phyloP scores from a whole-genome alignment of 148 eudicot genomes.

The Polygonum maritimum region DNA sequence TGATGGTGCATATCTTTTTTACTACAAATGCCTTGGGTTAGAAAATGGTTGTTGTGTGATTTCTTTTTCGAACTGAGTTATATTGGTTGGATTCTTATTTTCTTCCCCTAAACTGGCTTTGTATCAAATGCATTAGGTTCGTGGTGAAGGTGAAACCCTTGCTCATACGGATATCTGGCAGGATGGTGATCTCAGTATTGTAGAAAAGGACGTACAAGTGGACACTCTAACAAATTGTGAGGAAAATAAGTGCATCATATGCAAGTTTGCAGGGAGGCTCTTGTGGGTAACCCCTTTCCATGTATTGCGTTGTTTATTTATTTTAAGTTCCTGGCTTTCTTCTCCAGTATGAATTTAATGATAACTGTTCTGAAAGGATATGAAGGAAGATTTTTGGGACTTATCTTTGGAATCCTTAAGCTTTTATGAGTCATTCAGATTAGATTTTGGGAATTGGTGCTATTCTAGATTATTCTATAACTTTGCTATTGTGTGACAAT shows the following conservation, averaged over 20 bases:
- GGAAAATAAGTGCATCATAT: constrained; percentile 19
- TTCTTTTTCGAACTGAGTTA: not conserved
- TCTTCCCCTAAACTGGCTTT: not conserved
- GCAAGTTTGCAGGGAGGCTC: constrained; percentile 40
- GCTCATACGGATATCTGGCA: constrained; percentile 7
- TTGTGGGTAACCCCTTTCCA: constrained; percentile 36
- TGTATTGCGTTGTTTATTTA: not conserved
- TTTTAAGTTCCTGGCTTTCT: not conserved
- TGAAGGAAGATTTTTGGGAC: not conserved
- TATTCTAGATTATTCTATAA: not conserved
- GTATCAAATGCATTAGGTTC: not conserved
- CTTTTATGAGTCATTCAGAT: not conserved
- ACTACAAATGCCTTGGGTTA: not conserved
- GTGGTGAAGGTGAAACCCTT: constrained; percentile 18
- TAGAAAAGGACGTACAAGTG: constrained; percentile 12
- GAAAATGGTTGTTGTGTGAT: not conserved
- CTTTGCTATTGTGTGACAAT: not conserved
- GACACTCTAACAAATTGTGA: constrained; percentile 11
- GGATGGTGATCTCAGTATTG: constrained; percentile 7
- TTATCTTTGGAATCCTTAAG: not conserved
- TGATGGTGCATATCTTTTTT: not conserved
- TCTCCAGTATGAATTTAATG: constrained; percentile 1
- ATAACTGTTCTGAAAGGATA: not conserved
- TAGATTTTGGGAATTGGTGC: not conserved
- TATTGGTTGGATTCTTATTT: not conserved